Evolutionary conservation across 2,329 filamentous ascomycete species (phyloP).

Genomic region (Gnomoniopsis sp.): DNA sequence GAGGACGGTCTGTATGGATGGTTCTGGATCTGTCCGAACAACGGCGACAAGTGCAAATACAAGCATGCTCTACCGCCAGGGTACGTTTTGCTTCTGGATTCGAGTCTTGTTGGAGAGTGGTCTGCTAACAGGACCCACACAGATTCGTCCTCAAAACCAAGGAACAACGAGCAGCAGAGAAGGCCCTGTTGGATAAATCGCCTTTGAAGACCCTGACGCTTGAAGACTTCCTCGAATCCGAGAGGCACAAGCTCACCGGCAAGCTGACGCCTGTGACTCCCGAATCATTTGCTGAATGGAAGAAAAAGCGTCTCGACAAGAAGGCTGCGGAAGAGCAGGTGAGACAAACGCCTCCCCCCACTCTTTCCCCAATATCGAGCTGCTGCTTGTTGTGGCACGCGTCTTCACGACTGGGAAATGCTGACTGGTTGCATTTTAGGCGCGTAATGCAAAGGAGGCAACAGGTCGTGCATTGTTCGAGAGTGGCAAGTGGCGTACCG

Average conservation of each 20-base stretch:
- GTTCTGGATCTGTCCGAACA: conserved; percentile 98
- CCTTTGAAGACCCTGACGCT: conserved; percentile 91
- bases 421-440: conserved; percentile 40
- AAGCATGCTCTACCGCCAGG: conserved; percentile 92
- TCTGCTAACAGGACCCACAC: conserved; percentile 13
- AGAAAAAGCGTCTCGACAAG: conserved; percentile 90
- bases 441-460: conserved; percentile 86
- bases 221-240: conserved; percentile 95
- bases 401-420: neutral
- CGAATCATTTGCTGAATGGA: conserved; percentile 95
- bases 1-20: conserved; percentile 99
- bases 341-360: neutral
- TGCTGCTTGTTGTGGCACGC: neutral
- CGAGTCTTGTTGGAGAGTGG: neutral
- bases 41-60: conserved; percentile 97
- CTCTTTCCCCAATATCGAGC: too few relatives aligned
- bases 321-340: conserved; percentile 80
- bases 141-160: conserved; percentile 97
- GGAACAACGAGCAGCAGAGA: conserved; percentile 92
- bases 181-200: conserved; percentile 92
- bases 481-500: conserved; percentile 83
- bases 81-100: conserved; percentile 49
- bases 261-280: conserved; percentile 89
- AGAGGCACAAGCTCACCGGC: conserved; percentile 91
- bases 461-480: conserved; percentile 95